Evolutionary conservation across 306 rosid genomes (phyloP), one percentile per base, ranked within the genome.

Genomic region (Lablab purpureus): DNA sequence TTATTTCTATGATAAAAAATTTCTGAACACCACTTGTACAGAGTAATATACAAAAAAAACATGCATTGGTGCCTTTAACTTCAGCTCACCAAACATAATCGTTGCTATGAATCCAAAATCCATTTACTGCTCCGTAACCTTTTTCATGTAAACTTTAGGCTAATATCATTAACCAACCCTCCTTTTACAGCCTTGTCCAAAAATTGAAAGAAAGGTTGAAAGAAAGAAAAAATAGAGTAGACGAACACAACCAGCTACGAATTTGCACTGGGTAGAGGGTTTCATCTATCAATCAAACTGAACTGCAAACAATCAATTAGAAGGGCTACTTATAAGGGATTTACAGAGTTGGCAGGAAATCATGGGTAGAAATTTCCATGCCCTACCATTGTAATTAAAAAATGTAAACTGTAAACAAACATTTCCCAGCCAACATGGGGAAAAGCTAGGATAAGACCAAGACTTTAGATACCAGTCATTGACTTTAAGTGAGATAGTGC

Each of bases 371-470:
- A 25, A 58, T 81, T 27, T 59, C 71, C 52, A 11, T 36, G 45
- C 25, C 28, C 49, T 43, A 34, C 72, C 59, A 68, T 79, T 27
- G 68, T 34, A 71, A 82, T 49, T 13, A 28, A 76, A 28, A 2
- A 25, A 32, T 15, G 6, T 6, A 15, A 49, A 73, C 43, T 11
- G 75, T 40, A 77, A 67, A 55, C 80, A 83, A 27, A 78, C 73
- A 73, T 73, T 37, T 77, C 72, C 73, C 80, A 62, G 46, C 72
- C 52, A 67, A 56, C 80, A 49, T 25, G 80, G 77, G 67, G 80
- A 47, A 66, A 78, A 67, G 73, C 2, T 0, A 40, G 13, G 43
- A 77, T 36, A 71, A 12, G 62, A 52, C 56, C 14, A 77, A 41
- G 71, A 45, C 82, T 51, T 64, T 3, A 5, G 74, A 82, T 65